phyloP scores from a whole-genome alignment of 177 flowering plant species.

The Vitis hybrid region DNA sequence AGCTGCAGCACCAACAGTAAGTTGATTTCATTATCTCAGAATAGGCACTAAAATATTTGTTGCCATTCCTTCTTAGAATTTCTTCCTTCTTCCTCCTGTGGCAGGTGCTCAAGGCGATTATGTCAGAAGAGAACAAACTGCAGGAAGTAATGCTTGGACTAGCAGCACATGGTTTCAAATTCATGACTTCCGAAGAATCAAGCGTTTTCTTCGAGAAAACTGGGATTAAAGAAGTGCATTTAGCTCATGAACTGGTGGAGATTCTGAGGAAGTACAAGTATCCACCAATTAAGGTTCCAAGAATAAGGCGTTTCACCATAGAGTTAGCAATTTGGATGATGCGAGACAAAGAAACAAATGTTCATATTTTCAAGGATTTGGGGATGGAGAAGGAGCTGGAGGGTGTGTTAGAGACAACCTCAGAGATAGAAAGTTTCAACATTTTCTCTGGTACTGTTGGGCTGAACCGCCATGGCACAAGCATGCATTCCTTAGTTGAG shows the following conservation, averaged over 20 bases:
- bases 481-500: conserved; percentile 69
- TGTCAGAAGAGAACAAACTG: conserved; percentile 57
- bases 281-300: conserved; percentile 65
- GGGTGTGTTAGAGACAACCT: conserved; percentile 64
- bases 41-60: background rate
- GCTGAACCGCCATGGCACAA: conserved; percentile 51
- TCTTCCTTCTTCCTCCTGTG: background rate
- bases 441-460: conserved; percentile 89
- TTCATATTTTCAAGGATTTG: conserved; percentile 43
- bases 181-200: conserved; percentile 53
- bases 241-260: conserved; percentile 51
- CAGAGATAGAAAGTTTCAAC: conserved; percentile 87
- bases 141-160: conserved; percentile 93
- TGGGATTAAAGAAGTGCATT: conserved; percentile 40
- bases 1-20: conserved; percentile 65
- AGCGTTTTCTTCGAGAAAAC: conserved; percentile 33
- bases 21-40: conserved; percentile 16
- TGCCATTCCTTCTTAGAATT: background rate
- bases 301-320: conserved; percentile 74
- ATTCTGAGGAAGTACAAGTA: conserved; percentile 47
- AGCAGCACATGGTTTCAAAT: conserved; percentile 63
- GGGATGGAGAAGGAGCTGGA: conserved; percentile 72
- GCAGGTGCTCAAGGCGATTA: conserved; percentile 71
- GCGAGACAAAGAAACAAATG: conserved; percentile 42
- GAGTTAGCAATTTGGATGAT: conserved; percentile 90